phyloP scores from a whole-genome alignment of 148 eudicot genomes.

The Rhododendron mucronatum region DNA sequence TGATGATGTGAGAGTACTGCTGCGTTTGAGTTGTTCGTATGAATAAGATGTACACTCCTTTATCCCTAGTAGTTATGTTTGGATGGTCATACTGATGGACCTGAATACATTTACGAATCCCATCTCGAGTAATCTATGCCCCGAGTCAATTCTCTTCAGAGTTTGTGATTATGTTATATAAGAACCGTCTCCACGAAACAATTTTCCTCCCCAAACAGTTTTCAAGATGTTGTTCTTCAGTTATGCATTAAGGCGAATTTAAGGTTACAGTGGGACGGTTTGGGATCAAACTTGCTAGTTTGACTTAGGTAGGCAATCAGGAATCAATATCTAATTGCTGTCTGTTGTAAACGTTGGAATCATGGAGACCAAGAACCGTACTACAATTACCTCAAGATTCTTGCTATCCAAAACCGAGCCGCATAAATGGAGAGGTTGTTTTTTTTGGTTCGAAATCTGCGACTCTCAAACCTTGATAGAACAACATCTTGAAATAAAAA shows the following conservation, averaged over 20 bases:
- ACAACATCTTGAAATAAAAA: background rate
- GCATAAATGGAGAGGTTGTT: background rate
- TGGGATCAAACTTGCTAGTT: background rate
- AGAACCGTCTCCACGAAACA: background rate
- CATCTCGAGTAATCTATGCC: background rate
- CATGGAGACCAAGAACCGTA: background rate
- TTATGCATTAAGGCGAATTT: background rate
- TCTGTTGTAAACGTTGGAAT: background rate
- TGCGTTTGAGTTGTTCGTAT: background rate
- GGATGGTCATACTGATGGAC: background rate
- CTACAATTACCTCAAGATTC: background rate
- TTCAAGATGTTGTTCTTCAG: background rate
- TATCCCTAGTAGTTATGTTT: background rate
- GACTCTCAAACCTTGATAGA: too few relatives aligned
- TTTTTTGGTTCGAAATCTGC: background rate
- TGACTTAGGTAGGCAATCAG: background rate
- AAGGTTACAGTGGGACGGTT: background rate
- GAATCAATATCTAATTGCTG: background rate
- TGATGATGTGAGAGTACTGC: background rate
- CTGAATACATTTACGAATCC: background rate
- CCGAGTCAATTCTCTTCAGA: background rate
- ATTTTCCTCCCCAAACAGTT: background rate
- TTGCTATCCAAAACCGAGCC: background rate
- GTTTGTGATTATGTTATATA: background rate
- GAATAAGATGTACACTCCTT: too few relatives aligned